Percentiles rank a stretch among this genome's conserved stretches.
These are phyloP conservation scores for Hibiscus mutabilis DNA, from an alignment of 345 rosid genomes.

Conservation along the genomic window DNA sequence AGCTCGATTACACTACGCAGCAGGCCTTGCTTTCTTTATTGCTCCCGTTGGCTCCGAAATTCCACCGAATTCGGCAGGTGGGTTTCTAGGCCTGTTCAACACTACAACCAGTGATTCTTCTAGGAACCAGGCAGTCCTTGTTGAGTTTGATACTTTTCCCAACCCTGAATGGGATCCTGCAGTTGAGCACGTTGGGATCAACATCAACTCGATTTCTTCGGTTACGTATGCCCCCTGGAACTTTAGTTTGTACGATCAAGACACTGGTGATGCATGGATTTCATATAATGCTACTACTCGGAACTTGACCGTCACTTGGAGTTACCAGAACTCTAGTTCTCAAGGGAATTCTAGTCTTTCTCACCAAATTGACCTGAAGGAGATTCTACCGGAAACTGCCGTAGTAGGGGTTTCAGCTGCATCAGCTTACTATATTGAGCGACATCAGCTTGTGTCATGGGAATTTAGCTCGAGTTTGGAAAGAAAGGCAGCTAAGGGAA, in stretches of 20 bases:
- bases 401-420: too few relatives aligned
- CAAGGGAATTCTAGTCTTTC: too few relatives aligned
- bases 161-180: conserved; percentile 10
- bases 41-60: conserved; percentile 14
- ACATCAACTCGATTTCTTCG: too few relatives aligned
- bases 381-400: too few relatives aligned
- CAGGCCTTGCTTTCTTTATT: conserved; percentile 33
- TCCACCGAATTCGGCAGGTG: conserved; percentile 17
- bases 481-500: conserved; percentile 23
- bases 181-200: too few relatives aligned
- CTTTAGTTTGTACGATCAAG: conserved; percentile 26
- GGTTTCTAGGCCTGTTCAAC: conserved; percentile 19
- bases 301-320: too few relatives aligned
- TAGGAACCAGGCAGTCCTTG: conserved; percentile 9
- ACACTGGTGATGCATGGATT: conserved; percentile 22
- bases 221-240: conserved; percentile 27
- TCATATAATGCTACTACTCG: conserved; percentile 27
- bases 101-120: conserved; percentile 14
- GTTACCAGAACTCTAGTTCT: too few relatives aligned
- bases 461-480: conserved; percentile 30
- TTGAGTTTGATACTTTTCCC: conserved; percentile 18
- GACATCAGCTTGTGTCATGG: too few relatives aligned
- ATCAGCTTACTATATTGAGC: too few relatives aligned
- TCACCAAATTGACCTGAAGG: too few relatives aligned
- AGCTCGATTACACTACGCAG: neutral